Base-by-base conservation (phyloP, 495 filamentous ascomycete species). In the Penicillium malachiteum region DNA sequence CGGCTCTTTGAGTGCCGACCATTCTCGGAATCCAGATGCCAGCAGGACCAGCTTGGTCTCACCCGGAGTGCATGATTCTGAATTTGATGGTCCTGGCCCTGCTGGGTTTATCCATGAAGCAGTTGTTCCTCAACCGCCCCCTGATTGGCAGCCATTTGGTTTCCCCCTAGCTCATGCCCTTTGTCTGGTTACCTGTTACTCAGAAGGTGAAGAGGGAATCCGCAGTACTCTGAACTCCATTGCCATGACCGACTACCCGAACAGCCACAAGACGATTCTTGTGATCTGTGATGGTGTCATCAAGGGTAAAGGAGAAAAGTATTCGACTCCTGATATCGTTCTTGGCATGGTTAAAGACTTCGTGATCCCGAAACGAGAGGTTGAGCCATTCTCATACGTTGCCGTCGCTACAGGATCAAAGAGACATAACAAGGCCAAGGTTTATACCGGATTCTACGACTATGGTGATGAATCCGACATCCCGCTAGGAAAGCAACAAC, bases 381-480 rank as follows among this genome's bases (percentile, higher is more conserved):
- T 97, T 2, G 79, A 87, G 53, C 80, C 90, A 0, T 97, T 91
- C 74, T 96, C 92, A 2, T 99, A 97, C 63, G 94, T 99, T 14
- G 95, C 95, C 3, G 95, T 99, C 5, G 91, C 95, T 13, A 92
- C 88, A 60, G 95, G 94, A 26, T 91, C 92, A 33, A 99, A 97
- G 78, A 84, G 95, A 51, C 95, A 97, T 81, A 97, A 97, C 72
- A 97, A 97, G 95, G 91, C 95, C 59, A 96, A 97, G 79, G 84
- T 99, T 46, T 97, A 97, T 69, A 86, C 92, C 45, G 94, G 94
- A 41, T 97, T 97, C 77, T 99, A 99, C 69, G 90, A 96, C 73
- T 99, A 97, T 62, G 95, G 95, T 53, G 76, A 83, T 14, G 80
- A 87, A 54, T 93, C 90, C 4, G 72, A 81, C 54, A 86, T 99